Evolutionary conservation across 1,139 yeast species (phyloP), one percentile per base, ranked within the genome.

Genomic region (Suhomyces bolitotheri): DNA sequence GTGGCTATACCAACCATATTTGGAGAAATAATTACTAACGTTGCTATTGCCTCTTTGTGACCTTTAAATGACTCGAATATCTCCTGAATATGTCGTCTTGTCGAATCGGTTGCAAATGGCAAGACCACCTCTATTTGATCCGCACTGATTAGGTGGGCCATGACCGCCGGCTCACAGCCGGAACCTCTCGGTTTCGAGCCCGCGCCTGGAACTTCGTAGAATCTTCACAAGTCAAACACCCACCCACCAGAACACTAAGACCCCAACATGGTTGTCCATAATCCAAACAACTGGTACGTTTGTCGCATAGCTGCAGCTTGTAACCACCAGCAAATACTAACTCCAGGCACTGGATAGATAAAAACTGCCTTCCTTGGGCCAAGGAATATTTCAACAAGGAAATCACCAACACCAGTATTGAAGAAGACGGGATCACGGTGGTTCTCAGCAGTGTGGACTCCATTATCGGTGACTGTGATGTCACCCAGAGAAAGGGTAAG

Each of bases 331-430:
- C n/a, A n/a, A 6, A 17, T 17, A 17, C 20, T 17, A 17, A 17
- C 2, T 36, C n/a, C 34, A 73, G 82, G 94, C 92, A 84, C 66
- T 84, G 94, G 92, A 81, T 84, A 27, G 88, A 83, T 53, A 82
- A 78, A 54, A 82, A 83, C 65, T 82, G 90, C 49, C 70, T 83
- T 36, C 81, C 86, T 38, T 84, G 92, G 92, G 74, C 87, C 14
- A 77, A 77, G 51, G 62, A 63, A 9, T 83, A 82, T 54, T 67
- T 84, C 43, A 60, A 69, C 25, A 58, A 64, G 22, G 64, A 71
- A 19, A 60, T 82, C 26, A 47, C 63, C 8, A 53, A 64, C 36
- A 59, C 75, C 22, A 43, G 57, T 17, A 52, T 59, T 24, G 66
- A 63, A 24, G 51, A 59, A 26, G 74, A 65, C 8, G 60, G 53